Evolutionary conservation across 805 yeast genomes (phyloP).

Genomic region (Metschnikowia reukaufii): DNA sequence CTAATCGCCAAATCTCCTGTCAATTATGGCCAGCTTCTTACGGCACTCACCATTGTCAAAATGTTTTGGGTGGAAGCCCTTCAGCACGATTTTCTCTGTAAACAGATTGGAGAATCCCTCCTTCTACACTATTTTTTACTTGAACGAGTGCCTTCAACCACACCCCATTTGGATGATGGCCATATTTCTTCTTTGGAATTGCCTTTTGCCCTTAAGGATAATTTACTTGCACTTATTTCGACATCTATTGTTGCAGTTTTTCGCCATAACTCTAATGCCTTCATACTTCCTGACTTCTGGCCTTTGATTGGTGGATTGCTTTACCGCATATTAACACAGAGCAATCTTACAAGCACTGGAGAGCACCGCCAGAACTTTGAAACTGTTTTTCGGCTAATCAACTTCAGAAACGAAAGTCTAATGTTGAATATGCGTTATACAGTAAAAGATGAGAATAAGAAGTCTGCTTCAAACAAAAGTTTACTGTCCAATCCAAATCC

Average conservation of each 20-base stretch:
- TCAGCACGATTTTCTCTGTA: constrained; percentile 55
- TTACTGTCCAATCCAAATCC: too few relatives aligned
- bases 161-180: not conserved
- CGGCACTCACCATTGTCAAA: constrained; percentile 49
- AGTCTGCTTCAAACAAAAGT: not conserved
- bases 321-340: constrained; percentile 34
- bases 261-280: constrained; percentile 54
- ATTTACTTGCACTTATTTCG: constrained; percentile 30
- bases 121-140: constrained; percentile 48
- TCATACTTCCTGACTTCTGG: constrained; percentile 68
- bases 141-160: constrained; percentile 28
- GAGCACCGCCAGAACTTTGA: constrained; percentile 27
- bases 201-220: constrained; percentile 22
- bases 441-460: constrained; percentile 3
- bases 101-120: constrained; percentile 63
- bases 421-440: constrained; percentile 48
- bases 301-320: constrained; percentile 48
- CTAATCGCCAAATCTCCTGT: constrained; percentile 16
- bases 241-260: constrained; percentile 41
- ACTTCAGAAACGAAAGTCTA: constrained; percentile 69
- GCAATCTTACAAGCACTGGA: constrained; percentile 20
- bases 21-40: constrained; percentile 37
- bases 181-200: not conserved
- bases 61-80: constrained; percentile 73
- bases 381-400: constrained; percentile 58